Evolutionary conservation across 75 land plant genomes (phyloP), one percentile per base, ranked within the genome.

Genomic region (Selaginella moellendorffii): DNA sequence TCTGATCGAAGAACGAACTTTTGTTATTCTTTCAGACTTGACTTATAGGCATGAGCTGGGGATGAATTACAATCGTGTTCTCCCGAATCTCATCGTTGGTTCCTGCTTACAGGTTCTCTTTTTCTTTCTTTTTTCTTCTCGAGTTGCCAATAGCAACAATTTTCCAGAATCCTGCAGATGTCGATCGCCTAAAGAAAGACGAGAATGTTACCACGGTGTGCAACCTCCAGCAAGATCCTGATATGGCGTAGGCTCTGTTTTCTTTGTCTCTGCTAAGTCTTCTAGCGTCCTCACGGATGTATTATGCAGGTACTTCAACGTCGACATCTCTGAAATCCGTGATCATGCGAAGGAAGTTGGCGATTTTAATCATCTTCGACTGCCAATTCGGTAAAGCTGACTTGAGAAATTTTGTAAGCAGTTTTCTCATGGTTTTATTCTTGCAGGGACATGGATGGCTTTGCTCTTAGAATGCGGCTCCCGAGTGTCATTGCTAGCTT

Each of bases 21-120:
- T 36, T 36, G 46, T 10, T 2, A 23, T 69, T 62, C 8, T 62
- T 52, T 27, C 79, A 92, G 98, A 79, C 2, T 71, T 93, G 71
- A 83, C 86, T 27, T 93, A 93, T 69, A 81, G 87, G 67, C 98
- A 93, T 72, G 98, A 93, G 60, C 75, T 85, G 18, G 98, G 98
- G 30, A 93, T 93, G 83, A 89, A 93, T 58, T 93, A 93, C 64
- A 79, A 82, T 65, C 82, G 81, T 72, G 88, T 93, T 65, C 83
- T 71, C 31, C 96, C 98, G 27, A 85, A 89, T 74, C 73, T 93
- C 62, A 93, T 93, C 71, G 98, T 93, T 12, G 98, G 98, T 0
- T 93, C 98, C 19, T 93, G 98, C 72, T 74, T 93, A 8, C 98
- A 93, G 85, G 97, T 92, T 31, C 54, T 63, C 5, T 14, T 5